phyloP scores from a whole-genome alignment of 441 rosid genomes.

The Euphorbia celastroides region DNA sequence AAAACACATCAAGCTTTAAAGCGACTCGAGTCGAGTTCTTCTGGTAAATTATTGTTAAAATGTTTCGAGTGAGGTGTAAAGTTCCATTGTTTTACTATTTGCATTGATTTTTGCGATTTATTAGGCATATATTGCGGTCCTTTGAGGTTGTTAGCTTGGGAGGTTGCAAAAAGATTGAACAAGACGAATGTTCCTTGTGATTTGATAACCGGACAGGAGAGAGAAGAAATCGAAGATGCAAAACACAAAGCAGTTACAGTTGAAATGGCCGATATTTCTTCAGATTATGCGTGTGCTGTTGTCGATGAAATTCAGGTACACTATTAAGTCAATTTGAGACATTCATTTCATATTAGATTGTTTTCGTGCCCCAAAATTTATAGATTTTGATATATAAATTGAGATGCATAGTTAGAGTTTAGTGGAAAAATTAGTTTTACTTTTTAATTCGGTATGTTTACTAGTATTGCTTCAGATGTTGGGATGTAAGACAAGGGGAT shows the following conservation, averaged over 20 bases:
- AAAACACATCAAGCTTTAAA: slow-evolving; percentile 81
- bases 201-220: slow-evolving; percentile 89
- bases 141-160: slow-evolving; percentile 91
- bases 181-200: slow-evolving; percentile 83
- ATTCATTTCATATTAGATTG: neutral
- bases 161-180: slow-evolving; percentile 80
- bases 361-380: neutral
- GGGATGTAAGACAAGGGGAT: slow-evolving; percentile 79
- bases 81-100: neutral
- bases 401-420: neutral
- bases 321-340: slow-evolving; percentile 7
- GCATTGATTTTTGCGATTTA: slow-evolving; percentile 15
- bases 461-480: slow-evolving; percentile 52
- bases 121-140: slow-evolving; percentile 95
- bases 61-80: slow-evolving; percentile 6
- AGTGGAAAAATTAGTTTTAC: neutral
- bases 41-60: slow-evolving; percentile 42
- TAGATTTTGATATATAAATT: neutral
- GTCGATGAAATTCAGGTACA: slow-evolving; percentile 89
- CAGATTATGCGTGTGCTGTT: slow-evolving; percentile 69
- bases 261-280: slow-evolving; percentile 81
- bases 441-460: slow-evolving; percentile 1
- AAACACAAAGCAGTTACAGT: slow-evolving; percentile 88
- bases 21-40: slow-evolving; percentile 58
- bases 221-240: slow-evolving; percentile 79